A percentile compares a stretch with the other conserved stretches of the same genome.
Evolutionary conservation across 352 stramenopile species (phyloP).

Genomic region (Globisporangium uncinulatum): DNA sequence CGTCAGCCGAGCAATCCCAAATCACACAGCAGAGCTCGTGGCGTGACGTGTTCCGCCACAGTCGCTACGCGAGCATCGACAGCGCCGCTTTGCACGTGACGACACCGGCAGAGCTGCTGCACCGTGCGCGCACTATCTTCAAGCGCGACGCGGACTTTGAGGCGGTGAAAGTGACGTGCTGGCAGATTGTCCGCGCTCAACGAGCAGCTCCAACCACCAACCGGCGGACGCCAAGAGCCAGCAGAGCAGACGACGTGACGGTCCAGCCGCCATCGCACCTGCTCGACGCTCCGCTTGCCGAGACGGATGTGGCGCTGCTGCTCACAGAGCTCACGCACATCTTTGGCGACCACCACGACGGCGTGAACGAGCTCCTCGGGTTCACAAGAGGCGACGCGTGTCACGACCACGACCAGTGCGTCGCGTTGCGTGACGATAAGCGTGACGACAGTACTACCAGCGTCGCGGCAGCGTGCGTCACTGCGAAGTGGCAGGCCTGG

Average conservation of each 20-base stretch:
- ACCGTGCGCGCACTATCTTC: constrained; percentile 8
- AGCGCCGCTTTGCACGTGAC: constrained; percentile 1
- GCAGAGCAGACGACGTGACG: not conserved
- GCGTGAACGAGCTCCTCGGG: constrained; percentile 20
- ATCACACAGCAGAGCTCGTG: constrained; percentile 1
- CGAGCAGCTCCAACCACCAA: not conserved
- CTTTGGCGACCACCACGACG: constrained; percentile 24
- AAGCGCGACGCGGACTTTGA: constrained; percentile 16
- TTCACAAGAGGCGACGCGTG: constrained; percentile 5
- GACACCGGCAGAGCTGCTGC: constrained; percentile 8
- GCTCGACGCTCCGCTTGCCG: constrained; percentile 5
- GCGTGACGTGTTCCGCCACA: constrained; percentile 20
- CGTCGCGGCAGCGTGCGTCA: constrained; percentile 3
- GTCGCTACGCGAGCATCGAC: not conserved
- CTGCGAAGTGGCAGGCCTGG: constrained; percentile 21
- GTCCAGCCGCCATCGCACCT: not conserved
- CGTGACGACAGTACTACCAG: not conserved
- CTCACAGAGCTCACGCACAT: constrained; percentile 19
- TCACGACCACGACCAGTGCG: constrained; percentile 11
- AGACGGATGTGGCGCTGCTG: constrained; percentile 17
- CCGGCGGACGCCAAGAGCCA: not conserved
- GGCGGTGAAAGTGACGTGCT: constrained; percentile 15
- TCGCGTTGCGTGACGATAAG: not conserved
- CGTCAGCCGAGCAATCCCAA: too few relatives aligned
- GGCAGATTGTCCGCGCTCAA: constrained; percentile 8